Evolutionary conservation across 139 green algal species (phyloP).

Genomic region (Chlamydomonas applanata): DNA sequence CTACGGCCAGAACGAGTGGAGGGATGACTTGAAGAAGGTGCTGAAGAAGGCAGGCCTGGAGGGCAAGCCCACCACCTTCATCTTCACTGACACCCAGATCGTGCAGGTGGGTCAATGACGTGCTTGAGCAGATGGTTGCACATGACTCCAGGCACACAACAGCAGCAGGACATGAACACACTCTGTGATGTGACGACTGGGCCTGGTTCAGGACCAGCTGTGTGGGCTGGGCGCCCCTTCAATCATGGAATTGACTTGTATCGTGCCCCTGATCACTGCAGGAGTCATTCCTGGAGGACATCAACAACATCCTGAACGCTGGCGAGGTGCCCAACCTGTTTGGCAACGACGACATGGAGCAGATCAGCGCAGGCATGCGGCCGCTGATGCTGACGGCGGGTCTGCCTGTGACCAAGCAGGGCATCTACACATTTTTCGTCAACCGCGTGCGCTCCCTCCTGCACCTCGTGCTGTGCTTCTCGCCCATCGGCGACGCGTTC

Average conservation of each 20-base stretch:
- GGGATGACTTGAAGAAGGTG: slow-evolving; percentile 67
- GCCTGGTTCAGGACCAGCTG: no score
- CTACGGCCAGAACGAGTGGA: slow-evolving; percentile 57
- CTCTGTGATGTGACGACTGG: no score
- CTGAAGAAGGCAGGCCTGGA: slow-evolving; percentile 73
- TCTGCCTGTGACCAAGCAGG: slow-evolving; percentile 59
- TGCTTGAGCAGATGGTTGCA: no score
- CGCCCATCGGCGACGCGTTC: slow-evolving; percentile 78
- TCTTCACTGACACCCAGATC: slow-evolving; percentile 86
- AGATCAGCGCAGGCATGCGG: slow-evolving; percentile 61
- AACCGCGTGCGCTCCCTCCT: slow-evolving; percentile 61
- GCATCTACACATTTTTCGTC: slow-evolving; percentile 60
- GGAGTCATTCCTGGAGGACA: slow-evolving; percentile 83
- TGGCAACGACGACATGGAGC: slow-evolving; percentile 66
- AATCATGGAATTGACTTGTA: no score
- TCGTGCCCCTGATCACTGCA: slow-evolving; percentile 36
- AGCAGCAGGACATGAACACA: no score
- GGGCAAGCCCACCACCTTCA: slow-evolving; percentile 72
- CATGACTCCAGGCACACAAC: no score
- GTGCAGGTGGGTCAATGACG: slow-evolving; percentile 39
- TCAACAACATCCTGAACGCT: slow-evolving; percentile 85
- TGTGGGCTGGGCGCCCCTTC: no score
- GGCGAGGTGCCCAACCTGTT: slow-evolving; percentile 80
- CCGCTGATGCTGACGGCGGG: slow-evolving; percentile 59
- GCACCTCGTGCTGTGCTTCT: slow-evolving; percentile 81